phyloP scores from a whole-genome alignment of 352 stramenopile species.

The Albugo laibachii region DNA sequence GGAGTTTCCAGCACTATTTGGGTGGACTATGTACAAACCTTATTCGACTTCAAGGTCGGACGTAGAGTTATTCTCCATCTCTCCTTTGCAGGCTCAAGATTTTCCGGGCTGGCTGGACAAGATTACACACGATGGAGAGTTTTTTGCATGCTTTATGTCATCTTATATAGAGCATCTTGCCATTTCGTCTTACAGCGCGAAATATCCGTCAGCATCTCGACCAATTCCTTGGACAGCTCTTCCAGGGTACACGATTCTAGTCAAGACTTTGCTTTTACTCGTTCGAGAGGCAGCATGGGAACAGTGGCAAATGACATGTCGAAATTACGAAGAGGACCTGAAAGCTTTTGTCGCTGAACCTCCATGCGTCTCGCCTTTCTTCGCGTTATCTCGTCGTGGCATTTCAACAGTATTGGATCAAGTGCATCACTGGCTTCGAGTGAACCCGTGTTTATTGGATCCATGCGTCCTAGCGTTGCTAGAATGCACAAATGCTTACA shows the following conservation, averaged over 20 bases:
- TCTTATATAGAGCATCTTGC: conserved; percentile 29
- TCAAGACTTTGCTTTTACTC: conserved; percentile 30
- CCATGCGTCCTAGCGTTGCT: conserved; percentile 43
- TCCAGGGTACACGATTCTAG: conserved; percentile 37
- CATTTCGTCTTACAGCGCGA: conserved; percentile 13
- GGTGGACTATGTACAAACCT: conserved; percentile 30
- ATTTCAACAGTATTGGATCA: conserved; percentile 34
- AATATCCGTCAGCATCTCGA: no score
- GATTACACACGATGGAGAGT: conserved; percentile 43
- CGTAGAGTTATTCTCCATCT: conserved; percentile 21
- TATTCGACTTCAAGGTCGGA: conserved; percentile 32
- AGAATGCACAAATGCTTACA: conserved; percentile 51
- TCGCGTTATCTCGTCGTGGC: conserved; percentile 26
- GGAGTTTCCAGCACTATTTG: conserved; percentile 35
- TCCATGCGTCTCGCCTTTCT: conserved; percentile 16
- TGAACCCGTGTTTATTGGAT: conserved; percentile 39
- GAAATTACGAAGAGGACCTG: conserved; percentile 8
- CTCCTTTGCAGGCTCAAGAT: neutral
- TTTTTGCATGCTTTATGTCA: conserved; percentile 52
- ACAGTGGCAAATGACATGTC: conserved; percentile 18
- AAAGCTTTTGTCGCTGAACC: conserved; percentile 21
- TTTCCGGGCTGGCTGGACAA: conserved; percentile 14
- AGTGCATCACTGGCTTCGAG: conserved; percentile 22
- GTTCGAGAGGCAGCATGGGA: conserved; percentile 45
- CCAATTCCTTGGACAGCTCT: conserved; percentile 23